These are phyloP conservation scores for Hepatocystis sp. DNA, from an alignment of 169 alveolate species.

Conservation along the genomic window DNA sequence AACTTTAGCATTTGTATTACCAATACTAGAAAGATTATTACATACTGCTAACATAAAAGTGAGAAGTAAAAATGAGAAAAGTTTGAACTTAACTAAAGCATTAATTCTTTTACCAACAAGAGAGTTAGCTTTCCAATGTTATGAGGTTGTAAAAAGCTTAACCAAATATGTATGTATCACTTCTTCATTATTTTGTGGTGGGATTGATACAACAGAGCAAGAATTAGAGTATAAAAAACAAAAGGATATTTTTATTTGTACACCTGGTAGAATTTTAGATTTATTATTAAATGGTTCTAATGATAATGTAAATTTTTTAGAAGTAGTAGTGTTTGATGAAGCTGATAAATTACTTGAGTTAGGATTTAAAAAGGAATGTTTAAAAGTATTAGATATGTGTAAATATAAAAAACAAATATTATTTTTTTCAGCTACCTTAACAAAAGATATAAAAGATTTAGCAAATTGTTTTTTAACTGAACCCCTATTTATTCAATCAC, in stretches of 20 bases:
- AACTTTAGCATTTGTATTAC: constrained; percentile 92
- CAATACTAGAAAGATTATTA: constrained; percentile 89
- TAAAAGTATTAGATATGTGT: constrained; percentile 81
- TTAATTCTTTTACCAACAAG: constrained; percentile 93
- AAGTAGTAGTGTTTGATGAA: constrained; percentile 94
- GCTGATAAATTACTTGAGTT: constrained; percentile 96
- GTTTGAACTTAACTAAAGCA: constrained; percentile 87
- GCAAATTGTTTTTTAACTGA: constrained; percentile 86
- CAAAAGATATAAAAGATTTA: constrained; percentile 87
- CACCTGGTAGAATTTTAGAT: constrained; percentile 99
- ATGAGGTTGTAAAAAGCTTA: constrained; percentile 84
- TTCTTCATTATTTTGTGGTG: constrained; percentile 89
- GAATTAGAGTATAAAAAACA: constrained; percentile 90
- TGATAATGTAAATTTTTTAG: constrained; percentile 87
- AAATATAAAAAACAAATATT: constrained; percentile 88
- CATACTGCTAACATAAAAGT: constrained; percentile 84
- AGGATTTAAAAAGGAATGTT: constrained; percentile 94
- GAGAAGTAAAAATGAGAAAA: constrained; percentile 68
- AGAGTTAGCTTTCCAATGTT: constrained; percentile 94
- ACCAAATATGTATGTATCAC: constrained; percentile 88
- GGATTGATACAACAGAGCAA: constrained; percentile 89
- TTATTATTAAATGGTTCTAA: constrained; percentile 90
- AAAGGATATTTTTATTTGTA: constrained; percentile 97
- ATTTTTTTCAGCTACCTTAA: constrained; percentile 92
- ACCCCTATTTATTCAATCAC: constrained; percentile 87